These are phyloP conservation scores for Emergomyces africanus DNA, from an alignment of 2,329 filamentous ascomycete genomes.

Conservation along the genomic window DNA sequence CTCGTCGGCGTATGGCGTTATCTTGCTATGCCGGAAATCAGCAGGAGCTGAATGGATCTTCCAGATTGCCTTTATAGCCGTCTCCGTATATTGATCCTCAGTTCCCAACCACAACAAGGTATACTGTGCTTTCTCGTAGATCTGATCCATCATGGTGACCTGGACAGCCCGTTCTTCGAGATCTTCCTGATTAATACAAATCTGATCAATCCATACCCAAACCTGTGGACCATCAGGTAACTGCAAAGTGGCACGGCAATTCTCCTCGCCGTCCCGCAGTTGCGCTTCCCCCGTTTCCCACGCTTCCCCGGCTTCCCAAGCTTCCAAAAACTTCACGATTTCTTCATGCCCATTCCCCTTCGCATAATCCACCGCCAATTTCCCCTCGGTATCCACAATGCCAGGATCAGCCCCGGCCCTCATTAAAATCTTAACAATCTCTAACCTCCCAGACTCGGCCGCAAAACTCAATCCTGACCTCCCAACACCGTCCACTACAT, in stretches of 20 bases:
- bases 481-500: not conserved
- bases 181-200: conserved; percentile 12
- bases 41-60: conserved; percentile 1
- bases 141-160: conserved; percentile 9
- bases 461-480: conserved; percentile 1
- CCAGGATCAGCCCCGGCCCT: not conserved
- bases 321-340: not conserved
- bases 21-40: conserved; percentile 2
- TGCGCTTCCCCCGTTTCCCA: no score
- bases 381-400: not conserved
- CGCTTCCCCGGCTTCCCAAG: not conserved
- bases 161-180: conserved; percentile 9
- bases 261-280: not conserved
- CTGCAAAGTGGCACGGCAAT: not conserved
- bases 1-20: conserved; percentile 1
- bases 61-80: conserved; percentile 6
- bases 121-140: conserved; percentile 8
- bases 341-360: not conserved
- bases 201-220: conserved; percentile 11
- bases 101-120: conserved; percentile 14
- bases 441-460: not conserved
- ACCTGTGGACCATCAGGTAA: not conserved
- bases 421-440: not conserved
- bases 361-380: conserved; percentile 2
- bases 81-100: conserved; percentile 7